Evolutionary conservation across 768 basidiomycete species (phyloP).

Genomic region (Russula olivacea): DNA sequence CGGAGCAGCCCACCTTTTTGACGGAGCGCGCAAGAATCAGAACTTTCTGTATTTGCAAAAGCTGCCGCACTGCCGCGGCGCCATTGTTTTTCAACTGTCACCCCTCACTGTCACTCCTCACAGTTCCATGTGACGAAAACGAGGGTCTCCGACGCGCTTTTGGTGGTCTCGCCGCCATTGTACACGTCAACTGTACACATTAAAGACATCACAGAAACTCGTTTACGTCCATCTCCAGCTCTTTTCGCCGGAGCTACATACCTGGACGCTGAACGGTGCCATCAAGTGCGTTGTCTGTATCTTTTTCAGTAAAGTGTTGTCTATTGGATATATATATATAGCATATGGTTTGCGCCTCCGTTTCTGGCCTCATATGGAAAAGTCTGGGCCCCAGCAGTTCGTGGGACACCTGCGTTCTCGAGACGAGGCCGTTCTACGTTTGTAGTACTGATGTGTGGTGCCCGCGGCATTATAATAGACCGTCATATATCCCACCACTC

Average conservation of each 20-base stretch:
- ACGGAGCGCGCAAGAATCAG: background rate
- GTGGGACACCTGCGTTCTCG: background rate
- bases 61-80: too few relatives aligned
- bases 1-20: background rate
- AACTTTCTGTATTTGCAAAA: background rate
- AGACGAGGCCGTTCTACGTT: slow-evolving; percentile 13
- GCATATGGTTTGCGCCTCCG: background rate
- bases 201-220: background rate
- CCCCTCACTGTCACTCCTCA: too few relatives aligned
- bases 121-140: background rate
- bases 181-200: background rate
- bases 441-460: background rate
- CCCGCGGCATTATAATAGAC: slow-evolving; percentile 6
- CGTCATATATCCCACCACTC: background rate
- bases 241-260: background rate
- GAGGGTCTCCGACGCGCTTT: background rate
- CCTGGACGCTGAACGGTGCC: background rate
- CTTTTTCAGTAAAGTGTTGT: background rate
- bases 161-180: too few relatives aligned
- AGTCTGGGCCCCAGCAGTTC: background rate
- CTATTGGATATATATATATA: background rate
- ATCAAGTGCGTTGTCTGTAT: background rate
- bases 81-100: too few relatives aligned
- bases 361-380: background rate
- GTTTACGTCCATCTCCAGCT: slow-evolving; percentile 6